Percentiles rank a stretch among this genome's conserved stretches.
Conservation (phyloP, 2,329 filamentous ascomycete species). For the Clonostachys rosea region DNA sequence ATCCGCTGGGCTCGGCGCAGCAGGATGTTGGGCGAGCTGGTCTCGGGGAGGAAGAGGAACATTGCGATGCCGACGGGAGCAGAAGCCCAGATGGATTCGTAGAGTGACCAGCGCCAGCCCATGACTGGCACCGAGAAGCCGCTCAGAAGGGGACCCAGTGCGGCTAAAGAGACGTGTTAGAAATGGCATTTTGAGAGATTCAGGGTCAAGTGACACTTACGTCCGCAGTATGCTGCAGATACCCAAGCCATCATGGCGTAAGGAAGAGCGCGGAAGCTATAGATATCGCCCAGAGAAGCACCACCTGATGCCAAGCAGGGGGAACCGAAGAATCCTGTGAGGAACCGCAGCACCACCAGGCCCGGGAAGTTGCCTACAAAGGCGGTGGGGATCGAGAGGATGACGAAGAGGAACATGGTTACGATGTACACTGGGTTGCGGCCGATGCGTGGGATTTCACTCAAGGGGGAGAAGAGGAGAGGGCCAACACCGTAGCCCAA, state of each 20-base stretch:
- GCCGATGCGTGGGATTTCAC: slow-evolving; percentile 62
- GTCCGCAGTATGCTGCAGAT: slow-evolving; percentile 41
- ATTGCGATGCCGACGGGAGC: slow-evolving; percentile 55
- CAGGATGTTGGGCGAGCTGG: slow-evolving; percentile 53
- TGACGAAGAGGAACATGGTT: slow-evolving; percentile 64
- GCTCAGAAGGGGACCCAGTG: slow-evolving; percentile 55
- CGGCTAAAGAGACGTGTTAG: slow-evolving; percentile 24
- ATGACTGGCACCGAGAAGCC: slow-evolving; percentile 55
- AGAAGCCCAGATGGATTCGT: slow-evolving; percentile 59
- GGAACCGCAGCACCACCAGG: slow-evolving; percentile 58
- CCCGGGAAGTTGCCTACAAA: slow-evolving; percentile 59
- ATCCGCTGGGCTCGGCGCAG: slow-evolving; percentile 57
- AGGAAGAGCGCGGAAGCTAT: slow-evolving; percentile 48
- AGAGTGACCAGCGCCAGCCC: slow-evolving; percentile 61
- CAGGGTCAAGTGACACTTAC: slow-evolving; percentile 14
- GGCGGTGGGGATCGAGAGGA: slow-evolving; percentile 60
- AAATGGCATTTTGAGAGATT: slow-evolving; percentile 28
- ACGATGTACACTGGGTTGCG: slow-evolving; percentile 64
- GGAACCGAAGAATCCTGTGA: slow-evolving; percentile 62
- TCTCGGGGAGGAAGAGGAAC: slow-evolving; percentile 62
- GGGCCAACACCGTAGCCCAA: slow-evolving; percentile 61
- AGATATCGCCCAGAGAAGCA: slow-evolving; percentile 48
- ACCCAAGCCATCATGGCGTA: slow-evolving; percentile 59
- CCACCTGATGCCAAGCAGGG: slow-evolving; percentile 59
- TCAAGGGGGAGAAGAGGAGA: slow-evolving; percentile 60